Evolutionary conservation across 2,329 filamentous ascomycete species (phyloP), one percentile per base, ranked within the genome.

Genomic region (Ophiognomonia clavigignenti-juglandacearum): DNA sequence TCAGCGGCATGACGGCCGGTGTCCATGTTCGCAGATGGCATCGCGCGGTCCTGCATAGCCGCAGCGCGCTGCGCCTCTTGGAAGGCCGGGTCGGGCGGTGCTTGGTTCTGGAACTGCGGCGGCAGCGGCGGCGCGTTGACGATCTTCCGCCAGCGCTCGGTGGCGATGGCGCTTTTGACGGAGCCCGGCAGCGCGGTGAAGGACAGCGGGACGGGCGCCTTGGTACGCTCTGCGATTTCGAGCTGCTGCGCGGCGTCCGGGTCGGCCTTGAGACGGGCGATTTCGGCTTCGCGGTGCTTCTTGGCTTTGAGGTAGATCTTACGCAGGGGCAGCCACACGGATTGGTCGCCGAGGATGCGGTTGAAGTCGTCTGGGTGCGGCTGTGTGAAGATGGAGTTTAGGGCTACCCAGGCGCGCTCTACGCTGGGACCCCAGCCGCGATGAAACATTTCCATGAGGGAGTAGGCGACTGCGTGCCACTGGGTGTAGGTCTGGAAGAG

Each of bases 401-500:
- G 43, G 18, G 53, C 60, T 40, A 41, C 49, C 61, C 50, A 65
- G 37, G 53, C 60, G 32, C 48, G 61, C 59, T 55, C 60, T 37
- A 58, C 55, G 26, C 53, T 54, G 6, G 60, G 49, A 37, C 55
- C 56, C 70, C 71, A 74, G 2, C 67, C 64, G 0, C 70, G 63
- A 3, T 68, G 69, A 13, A 67, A 70, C 1, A 73, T 61, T 54
- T 80, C 74, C 11, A 80, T 66, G 23, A 82, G 55, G 1, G 80
- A 64, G 53, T 77, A 82, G 0, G 77, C 75, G 4, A 80, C 70
- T 4, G 78, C 75, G 53, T 80, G 71, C 75, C 77, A 82, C 50
- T 80, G 76, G 0, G 72, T 77, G 56, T 79, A 80, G 0, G 75
- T 78, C 54, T 79, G 73, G 58, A 77, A 80, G 6, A 79, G 63